Conservation (phyloP, 306 rosid genomes). For the Begonia fuchsioides region DNA sequence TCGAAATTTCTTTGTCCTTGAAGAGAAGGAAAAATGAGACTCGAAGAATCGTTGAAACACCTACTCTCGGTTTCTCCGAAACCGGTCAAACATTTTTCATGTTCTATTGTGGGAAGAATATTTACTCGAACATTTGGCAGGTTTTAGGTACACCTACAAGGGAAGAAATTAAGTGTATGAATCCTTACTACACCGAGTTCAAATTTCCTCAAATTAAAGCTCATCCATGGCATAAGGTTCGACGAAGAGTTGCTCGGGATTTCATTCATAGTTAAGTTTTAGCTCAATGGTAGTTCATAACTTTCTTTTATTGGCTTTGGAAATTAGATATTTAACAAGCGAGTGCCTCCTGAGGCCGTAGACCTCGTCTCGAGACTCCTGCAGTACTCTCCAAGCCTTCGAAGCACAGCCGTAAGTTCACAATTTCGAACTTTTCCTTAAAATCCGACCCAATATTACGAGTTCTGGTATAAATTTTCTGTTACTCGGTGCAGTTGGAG, state of each 20-base stretch:
- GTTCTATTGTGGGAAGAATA: too few species aligned
- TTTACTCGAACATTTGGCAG: constrained; percentile 16
- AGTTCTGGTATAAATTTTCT: background rate
- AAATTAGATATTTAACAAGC: constrained; percentile 75
- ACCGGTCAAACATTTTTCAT: too few species aligned
- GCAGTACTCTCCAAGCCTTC: constrained; percentile 86
- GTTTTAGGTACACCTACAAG: constrained; percentile 96
- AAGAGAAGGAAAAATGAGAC: too few species aligned
- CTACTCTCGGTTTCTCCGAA: too few species aligned
- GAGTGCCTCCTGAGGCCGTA: constrained; percentile 98
- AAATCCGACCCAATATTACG: background rate
- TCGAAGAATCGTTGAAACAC: too few species aligned
- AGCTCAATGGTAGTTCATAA: too few species aligned
- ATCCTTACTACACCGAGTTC: constrained; percentile 94
- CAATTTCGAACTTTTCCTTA: background rate
- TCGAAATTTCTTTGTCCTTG: too few species aligned
- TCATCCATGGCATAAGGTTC: constrained; percentile 99
- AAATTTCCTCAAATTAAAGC: constrained; percentile 98
- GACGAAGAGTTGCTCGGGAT: background rate
- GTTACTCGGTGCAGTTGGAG: constrained; percentile 45
- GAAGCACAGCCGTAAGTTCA: constrained; percentile 77
- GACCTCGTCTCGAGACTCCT: constrained; percentile 90
- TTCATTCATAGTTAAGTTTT: too few species aligned
- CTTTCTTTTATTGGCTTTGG: background rate
- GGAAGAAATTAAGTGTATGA: constrained; percentile 98